Base-by-base conservation (phyloP, 768 basidiomycete genomes). In the Neoboletus magnificus region DNA sequence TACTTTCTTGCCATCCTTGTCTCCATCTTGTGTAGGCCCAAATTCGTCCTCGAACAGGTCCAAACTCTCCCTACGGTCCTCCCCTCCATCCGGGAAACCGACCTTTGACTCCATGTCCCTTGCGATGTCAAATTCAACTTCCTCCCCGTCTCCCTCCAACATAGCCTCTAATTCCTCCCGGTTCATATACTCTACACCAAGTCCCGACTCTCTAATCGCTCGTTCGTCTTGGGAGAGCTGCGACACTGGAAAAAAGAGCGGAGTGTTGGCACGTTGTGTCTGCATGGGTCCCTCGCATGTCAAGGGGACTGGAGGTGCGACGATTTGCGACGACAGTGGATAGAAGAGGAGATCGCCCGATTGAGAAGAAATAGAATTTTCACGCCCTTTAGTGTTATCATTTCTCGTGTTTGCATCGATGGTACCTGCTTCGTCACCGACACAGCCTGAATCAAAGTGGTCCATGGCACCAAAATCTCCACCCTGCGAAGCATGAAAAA, bases 181-280 rank as follows among this genome's bases (percentile, higher is more conserved):
- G 55, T 77, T 74, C 87, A 91, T 88, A 56, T 77, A 65, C 62
- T 89, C 87, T 23, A 86, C 74, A 3, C 85, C 87, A 29, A 91
- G 71, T 5, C 88, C 88, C 1, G 85, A 83, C 27, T 76, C 77
- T 36, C 76, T 76, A 43, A 90, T 74, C 6, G 76, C 74, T 48
- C 77, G 80, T 60, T 77, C 74, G 36, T 82, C 79, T 30, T 76
- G 75, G 4, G 87, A 85, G 36, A 86, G 75, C 64, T 86, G 86
- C n/a, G 85, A 82, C 74, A 53, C 76, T 62, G 66, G 84, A 74
- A 64, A 82, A 66, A 52, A 82, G 75, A 68, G 61, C 11, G 70
- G 71, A 2, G 66, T 60, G 42, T 57, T 45, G 39, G 56, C 41
- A 29, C 56, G 57, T 37, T 47, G 59, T 20, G 46, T 56, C 22